Conservation (phyloP, 2,329 filamentous ascomycete genomes). For the Microdochium trichocladiopsis region DNA sequence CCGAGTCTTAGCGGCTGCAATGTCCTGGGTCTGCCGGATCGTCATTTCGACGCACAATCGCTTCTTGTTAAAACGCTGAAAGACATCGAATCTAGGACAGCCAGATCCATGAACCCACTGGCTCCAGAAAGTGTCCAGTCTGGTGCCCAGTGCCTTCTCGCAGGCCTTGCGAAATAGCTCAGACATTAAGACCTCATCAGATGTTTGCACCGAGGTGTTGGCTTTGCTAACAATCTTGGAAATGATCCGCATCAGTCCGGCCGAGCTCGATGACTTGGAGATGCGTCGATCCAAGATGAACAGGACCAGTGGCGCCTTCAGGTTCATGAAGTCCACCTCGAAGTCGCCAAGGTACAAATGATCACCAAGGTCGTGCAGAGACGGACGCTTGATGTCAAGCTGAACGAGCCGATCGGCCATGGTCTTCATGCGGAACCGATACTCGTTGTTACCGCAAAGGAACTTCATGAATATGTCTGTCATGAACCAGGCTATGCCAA, state of each 20-base stretch:
- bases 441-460: conserved; percentile 90
- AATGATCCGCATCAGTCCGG: conserved; percentile 78
- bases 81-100: conserved; percentile 80
- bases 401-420: conserved; percentile 77
- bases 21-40: conserved; percentile 67
- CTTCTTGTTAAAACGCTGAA: conserved; percentile 95
- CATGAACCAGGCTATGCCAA: conserved; percentile 91
- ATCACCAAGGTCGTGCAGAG: conserved; percentile 72
- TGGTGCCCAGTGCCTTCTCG: conserved; percentile 81
- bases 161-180: conserved; percentile 75
- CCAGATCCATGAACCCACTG: conserved; percentile 90
- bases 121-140: conserved; percentile 83
- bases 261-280: conserved; percentile 78
- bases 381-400: conserved; percentile 74
- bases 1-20: conserved; percentile 34
- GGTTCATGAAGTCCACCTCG: conserved; percentile 82
- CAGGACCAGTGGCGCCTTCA: conserved; percentile 86
- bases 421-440: conserved; percentile 81
- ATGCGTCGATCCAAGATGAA: conserved; percentile 91
- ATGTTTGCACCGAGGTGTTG: conserved; percentile 53
- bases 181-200: conserved; percentile 67
- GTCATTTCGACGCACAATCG: conserved; percentile 89
- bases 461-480: conserved; percentile 87
- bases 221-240: conserved; percentile 80
- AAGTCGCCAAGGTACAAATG: conserved; percentile 73